Evolutionary conservation across 2,329 filamentous ascomycete species (phyloP), one percentile per base, ranked within the genome.

Genomic region (Aureobasidium sp.): DNA sequence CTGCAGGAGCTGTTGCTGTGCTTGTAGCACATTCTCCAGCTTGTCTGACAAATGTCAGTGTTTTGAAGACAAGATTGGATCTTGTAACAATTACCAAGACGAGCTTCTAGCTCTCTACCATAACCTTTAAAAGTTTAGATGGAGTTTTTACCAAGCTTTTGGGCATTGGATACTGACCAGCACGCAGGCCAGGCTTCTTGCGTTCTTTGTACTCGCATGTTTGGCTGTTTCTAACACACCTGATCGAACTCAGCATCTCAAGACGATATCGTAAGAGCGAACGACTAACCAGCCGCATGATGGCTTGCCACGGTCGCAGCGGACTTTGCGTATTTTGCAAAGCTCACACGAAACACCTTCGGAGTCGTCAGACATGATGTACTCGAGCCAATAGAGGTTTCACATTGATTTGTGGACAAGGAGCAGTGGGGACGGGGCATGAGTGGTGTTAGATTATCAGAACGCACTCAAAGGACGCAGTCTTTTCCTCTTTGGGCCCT

Each of bases 281-380:
- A 17, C 22, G 7, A 55, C 60, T 12, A 37, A 62, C 87, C 87
- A 89, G 25, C 86, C 86, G 73, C 87, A 89, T n/a, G 85, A 84
- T 1, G 89, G 89, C 68, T 90, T 87, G 5, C 85, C 86, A 39
- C 89, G 84, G 74, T 92, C 88, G 74, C 87, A 89, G 81, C 88
- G 88, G 20, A 72, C 70, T 69, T 73, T 93, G 77, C 89, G 80
- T 73, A 89, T 86, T 75, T 92, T 91, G 78, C 89, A 91, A 57
- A 89, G 81, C 75, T 92, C 89, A 71, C 89, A 84, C 68, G 79
- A 81, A 37, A 83, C 81, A 55, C 75, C 60, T 62, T 62, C 60
- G 20, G 4, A 41, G 31, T 45, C 41, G 60, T 62, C 60, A 62
- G 60, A 62, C 51, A 62, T 62, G 20, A 34, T 29, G 22, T 14